These are phyloP conservation scores for thale cress (Arabidopsis thaliana) DNA, from an alignment of 345 rosid species.

Conservation along the genomic window DNA sequence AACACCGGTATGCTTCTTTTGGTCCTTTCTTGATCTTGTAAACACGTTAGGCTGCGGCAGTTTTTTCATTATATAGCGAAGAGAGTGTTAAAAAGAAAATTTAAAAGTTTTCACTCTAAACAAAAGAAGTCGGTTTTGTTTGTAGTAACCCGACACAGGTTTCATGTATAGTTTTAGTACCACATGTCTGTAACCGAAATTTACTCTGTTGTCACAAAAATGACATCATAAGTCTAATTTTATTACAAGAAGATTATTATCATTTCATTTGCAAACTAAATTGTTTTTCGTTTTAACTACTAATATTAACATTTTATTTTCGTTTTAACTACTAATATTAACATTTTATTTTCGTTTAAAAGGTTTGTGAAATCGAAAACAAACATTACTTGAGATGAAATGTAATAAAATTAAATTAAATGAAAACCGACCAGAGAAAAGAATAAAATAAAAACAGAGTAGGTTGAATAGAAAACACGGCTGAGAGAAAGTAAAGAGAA, in stretches of 20 bases:
- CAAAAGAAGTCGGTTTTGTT: constrained; percentile 16
- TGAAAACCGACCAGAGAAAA: neutral
- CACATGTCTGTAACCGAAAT: constrained; percentile 30
- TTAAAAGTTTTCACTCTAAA: neutral
- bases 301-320: neutral
- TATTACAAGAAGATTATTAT: neutral
- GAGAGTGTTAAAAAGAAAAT: constrained; percentile 15
- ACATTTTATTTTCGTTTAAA: neutral
- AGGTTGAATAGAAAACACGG: constrained; percentile 15
- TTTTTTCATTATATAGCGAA: constrained; percentile 2
- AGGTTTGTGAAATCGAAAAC: neutral
- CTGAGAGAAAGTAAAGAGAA: neutral
- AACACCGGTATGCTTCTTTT: constrained; percentile 14
- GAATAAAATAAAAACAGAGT: neutral
- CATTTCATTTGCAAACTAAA: neutral
- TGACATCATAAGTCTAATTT: constrained; percentile 7
- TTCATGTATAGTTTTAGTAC: constrained; percentile 32
- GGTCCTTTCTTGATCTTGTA: constrained; percentile 4
- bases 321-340: neutral
- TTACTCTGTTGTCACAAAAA: constrained; percentile 23
- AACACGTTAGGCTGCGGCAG: constrained; percentile 18
- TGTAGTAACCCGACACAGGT: constrained; percentile 19
- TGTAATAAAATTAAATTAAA: neutral
- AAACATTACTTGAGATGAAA: neutral
- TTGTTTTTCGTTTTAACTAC: neutral